phyloP scores from a whole-genome alignment of 2,329 filamentous ascomycete genomes.

The Aotearoamyces nothofagi region DNA sequence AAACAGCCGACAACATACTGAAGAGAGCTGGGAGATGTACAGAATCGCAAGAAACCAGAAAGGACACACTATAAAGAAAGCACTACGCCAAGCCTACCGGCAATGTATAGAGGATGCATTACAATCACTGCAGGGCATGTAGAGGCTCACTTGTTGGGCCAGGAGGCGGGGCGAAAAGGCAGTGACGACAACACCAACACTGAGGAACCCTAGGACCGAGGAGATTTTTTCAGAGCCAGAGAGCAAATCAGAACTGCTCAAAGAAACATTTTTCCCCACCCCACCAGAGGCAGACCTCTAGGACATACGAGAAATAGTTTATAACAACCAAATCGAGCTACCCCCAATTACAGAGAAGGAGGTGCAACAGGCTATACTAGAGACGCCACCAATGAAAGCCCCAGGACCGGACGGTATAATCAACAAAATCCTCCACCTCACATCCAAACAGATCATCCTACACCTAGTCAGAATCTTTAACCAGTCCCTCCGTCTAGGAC shows the following conservation, averaged over 20 bases:
- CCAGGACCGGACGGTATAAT: slow-evolving; percentile 8
- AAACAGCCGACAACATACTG: background rate
- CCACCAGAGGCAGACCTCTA: slow-evolving; percentile 6
- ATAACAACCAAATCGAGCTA: slow-evolving; percentile 3
- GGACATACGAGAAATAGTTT: slow-evolving; percentile 6
- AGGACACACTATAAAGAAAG: slow-evolving; percentile 4
- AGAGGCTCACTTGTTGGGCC: slow-evolving; percentile 5
- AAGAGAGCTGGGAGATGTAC: slow-evolving; percentile 6
- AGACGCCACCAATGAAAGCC: slow-evolving; percentile 7
- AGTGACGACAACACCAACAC: slow-evolving; percentile 2
- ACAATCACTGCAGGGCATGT: slow-evolving; percentile 11
- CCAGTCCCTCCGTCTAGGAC: slow-evolving; percentile 5
- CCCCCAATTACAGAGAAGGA: slow-evolving; percentile 7
- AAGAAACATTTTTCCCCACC: slow-evolving; percentile 3
- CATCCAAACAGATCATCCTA: slow-evolving; percentile 4
- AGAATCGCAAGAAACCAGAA: slow-evolving; percentile 5
- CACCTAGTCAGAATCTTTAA: slow-evolving; percentile 8
- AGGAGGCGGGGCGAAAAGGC: slow-evolving; percentile 4
- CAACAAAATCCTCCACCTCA: slow-evolving; percentile 6
- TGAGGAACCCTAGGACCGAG: slow-evolving; percentile 1
- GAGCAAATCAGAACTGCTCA: slow-evolving; percentile 3
- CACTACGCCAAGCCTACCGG: slow-evolving; percentile 2
- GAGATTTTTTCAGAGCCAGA: background rate
- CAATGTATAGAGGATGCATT: slow-evolving; percentile 9
- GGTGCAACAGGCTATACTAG: slow-evolving; percentile 5